These are phyloP conservation scores for Venustampulla echinocandica DNA, from an alignment of 495 filamentous ascomycete species.

Conservation along the genomic window DNA sequence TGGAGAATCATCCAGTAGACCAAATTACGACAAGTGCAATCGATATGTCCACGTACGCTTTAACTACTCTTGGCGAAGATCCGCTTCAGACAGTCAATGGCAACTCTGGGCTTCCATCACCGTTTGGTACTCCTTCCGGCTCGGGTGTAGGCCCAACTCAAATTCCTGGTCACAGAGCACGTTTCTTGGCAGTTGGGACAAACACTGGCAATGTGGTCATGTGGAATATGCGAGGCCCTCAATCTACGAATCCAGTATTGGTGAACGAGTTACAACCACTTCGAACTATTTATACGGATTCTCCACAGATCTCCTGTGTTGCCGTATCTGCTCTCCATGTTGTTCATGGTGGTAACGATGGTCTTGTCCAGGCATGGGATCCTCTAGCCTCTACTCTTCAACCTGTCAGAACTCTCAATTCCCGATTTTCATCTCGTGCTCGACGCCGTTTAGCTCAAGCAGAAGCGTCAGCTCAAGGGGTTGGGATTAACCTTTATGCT, in stretches of 20 bases:
- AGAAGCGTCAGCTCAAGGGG: conserved; percentile 53
- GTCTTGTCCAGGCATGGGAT: conserved; percentile 95
- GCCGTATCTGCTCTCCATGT: conserved; percentile 80
- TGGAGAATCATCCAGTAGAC: conserved; percentile 41
- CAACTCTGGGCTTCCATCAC: conserved; percentile 46
- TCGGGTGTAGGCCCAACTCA: conserved; percentile 26
- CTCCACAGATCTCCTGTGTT: conserved; percentile 78
- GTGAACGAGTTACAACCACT: conserved; percentile 50
- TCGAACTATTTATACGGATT: conserved; percentile 81
- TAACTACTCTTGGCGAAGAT: conserved; percentile 67
- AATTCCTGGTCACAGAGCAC: conserved; percentile 75
- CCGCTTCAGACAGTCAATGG: conserved; percentile 51
- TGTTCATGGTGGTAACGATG: conserved; percentile 90
- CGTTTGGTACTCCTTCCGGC: conserved; percentile 46
- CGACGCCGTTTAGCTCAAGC: conserved; percentile 65
- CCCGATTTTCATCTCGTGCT: conserved; percentile 74
- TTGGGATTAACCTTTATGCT: conserved; percentile 72
- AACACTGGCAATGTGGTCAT: conserved; percentile 66
- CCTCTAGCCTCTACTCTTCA: conserved; percentile 71
- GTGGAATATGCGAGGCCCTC: conserved; percentile 73
- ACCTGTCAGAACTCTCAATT: conserved; percentile 83
- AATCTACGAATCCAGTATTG: conserved; percentile 39
- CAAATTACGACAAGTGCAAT: conserved; percentile 63
- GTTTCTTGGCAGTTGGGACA: conserved; percentile 75
- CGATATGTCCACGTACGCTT: conserved; percentile 67